A percentile compares a stretch with the other conserved stretches of the same genome.
These are phyloP conservation scores for Tuber magnatum DNA, from an alignment of 495 filamentous ascomycete genomes.

Conservation along the genomic window DNA sequence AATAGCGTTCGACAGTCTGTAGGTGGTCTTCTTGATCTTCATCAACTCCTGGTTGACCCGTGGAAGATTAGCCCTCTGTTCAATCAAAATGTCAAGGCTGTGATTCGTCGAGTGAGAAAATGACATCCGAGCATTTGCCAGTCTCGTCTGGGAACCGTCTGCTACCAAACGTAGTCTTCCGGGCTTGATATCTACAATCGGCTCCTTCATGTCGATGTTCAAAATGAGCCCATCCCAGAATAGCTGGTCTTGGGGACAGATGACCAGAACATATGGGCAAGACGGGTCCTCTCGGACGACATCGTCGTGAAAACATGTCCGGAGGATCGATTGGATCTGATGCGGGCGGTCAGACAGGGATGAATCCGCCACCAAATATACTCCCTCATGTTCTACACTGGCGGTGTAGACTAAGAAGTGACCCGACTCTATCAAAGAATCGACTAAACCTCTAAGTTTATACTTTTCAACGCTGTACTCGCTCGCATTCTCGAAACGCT, in stretches of 20 bases:
- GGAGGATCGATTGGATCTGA: conserved; percentile 77
- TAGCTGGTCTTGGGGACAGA: conserved; percentile 71
- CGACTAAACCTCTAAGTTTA: conserved; percentile 64
- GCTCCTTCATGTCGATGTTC: conserved; percentile 62
- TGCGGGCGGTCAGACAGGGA: conserved; percentile 63
- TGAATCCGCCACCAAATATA: conserved; percentile 79
- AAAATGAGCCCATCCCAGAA: conserved; percentile 76
- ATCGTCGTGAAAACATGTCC: conserved; percentile 78
- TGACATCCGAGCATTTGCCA: conserved; percentile 66
- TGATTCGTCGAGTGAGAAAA: conserved; percentile 71
- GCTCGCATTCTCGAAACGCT: conserved; percentile 90
- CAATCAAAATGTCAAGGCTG: conserved; percentile 77
- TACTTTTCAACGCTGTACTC: conserved; percentile 77
- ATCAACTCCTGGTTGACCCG: conserved; percentile 87
- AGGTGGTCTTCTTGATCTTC: conserved; percentile 91
- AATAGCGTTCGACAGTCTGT: conserved; percentile 95
- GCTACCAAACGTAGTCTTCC: conserved; percentile 85
- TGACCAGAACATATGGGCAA: conserved; percentile 74
- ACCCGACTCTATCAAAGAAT: conserved; percentile 71
- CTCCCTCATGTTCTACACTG: conserved; percentile 60
- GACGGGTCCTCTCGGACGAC: conserved; percentile 61
- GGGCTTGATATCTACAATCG: conserved; percentile 74
- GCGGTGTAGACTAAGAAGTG: conserved; percentile 74
- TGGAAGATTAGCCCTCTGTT: conserved; percentile 84
- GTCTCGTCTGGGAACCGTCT: conserved; percentile 70